Conservation (phyloP, 306 rosid genomes). For the Cotoneaster glaucophyllus region DNA sequence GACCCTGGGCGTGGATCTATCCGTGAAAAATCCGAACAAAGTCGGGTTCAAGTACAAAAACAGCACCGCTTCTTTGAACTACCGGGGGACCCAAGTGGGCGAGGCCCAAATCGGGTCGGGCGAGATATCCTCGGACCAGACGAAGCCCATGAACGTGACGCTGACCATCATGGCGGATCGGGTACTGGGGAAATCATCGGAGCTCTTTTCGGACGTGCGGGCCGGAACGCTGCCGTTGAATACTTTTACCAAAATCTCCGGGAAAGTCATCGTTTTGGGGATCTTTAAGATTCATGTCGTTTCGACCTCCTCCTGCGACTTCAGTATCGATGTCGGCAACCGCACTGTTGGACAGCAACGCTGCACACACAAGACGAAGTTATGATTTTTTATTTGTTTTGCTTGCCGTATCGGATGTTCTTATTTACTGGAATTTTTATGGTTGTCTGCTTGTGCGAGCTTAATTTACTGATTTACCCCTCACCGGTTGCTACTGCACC, state of each 20-base stretch:
- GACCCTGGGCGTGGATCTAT: conserved; percentile 28
- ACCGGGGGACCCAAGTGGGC: conserved; percentile 54
- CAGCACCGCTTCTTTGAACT: conserved; percentile 36
- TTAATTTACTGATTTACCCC: not conserved
- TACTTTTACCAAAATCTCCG: conserved; percentile 24
- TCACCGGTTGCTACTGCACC: too few species aligned
- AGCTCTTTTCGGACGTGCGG: conserved; percentile 22
- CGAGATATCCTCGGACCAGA: conserved; percentile 25
- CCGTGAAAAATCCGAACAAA: conserved; percentile 48
- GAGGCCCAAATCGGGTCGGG: conserved; percentile 38
- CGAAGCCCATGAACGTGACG: conserved; percentile 27
- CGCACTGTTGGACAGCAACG: conserved; percentile 9
- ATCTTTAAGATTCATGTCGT: conserved; percentile 32
- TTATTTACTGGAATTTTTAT: not conserved
- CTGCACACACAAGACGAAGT: conserved; percentile 35
- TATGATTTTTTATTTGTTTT: conserved; percentile 7
- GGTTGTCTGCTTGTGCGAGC: too few species aligned
- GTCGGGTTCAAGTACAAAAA: conserved; percentile 35
- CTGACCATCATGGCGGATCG: conserved; percentile 56
- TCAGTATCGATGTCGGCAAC: conserved; percentile 15
- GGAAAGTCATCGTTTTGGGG: conserved; percentile 37
- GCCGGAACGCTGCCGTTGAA: conserved; percentile 41
- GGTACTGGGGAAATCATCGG: conserved; percentile 19
- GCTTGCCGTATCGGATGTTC: not conserved
- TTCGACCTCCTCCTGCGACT: conserved; percentile 46